These are phyloP conservation scores for Aegilops speltoides DNA, from an alignment of 176 grass and related monocot species.

Conservation along the genomic window DNA sequence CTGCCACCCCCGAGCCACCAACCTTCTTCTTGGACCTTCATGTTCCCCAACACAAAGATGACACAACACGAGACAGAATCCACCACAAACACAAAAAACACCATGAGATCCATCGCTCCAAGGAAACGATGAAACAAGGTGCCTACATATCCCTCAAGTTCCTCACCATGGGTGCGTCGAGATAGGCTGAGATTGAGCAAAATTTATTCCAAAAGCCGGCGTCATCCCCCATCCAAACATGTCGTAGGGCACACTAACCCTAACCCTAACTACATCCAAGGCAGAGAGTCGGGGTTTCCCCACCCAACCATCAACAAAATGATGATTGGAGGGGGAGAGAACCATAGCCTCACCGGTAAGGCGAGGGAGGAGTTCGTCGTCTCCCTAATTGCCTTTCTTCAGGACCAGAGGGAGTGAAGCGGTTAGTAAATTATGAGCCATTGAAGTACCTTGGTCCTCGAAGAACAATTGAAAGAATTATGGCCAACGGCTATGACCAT, in stretches of 20 bases:
- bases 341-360: background rate
- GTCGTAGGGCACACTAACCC: background rate
- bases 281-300: background rate
- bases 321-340: background rate
- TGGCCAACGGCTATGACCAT: too few relatives aligned
- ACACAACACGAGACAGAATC: too few relatives aligned
- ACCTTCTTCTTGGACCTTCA: too few relatives aligned
- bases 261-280: background rate
- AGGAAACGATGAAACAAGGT: background rate
- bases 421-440: too few relatives aligned
- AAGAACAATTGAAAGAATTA: too few relatives aligned
- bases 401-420: too few relatives aligned
- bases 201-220: background rate
- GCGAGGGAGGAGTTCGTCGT: background rate
- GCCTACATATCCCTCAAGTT: background rate
- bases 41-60: too few relatives aligned
- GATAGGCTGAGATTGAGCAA: background rate
- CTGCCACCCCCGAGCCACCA: background rate
- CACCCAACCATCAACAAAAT: too few relatives aligned
- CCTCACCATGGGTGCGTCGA: background rate
- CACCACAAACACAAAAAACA: background rate
- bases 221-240: background rate
- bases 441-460: too few relatives aligned
- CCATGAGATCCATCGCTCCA: background rate
- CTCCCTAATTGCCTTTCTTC: too few relatives aligned